A percentile compares a stretch with the other conserved stretches of the same genome.
These are phyloP conservation scores for Alternaria novae-zelandiae DNA, from an alignment of 2,329 filamentous ascomycete genomes.

Conservation along the genomic window DNA sequence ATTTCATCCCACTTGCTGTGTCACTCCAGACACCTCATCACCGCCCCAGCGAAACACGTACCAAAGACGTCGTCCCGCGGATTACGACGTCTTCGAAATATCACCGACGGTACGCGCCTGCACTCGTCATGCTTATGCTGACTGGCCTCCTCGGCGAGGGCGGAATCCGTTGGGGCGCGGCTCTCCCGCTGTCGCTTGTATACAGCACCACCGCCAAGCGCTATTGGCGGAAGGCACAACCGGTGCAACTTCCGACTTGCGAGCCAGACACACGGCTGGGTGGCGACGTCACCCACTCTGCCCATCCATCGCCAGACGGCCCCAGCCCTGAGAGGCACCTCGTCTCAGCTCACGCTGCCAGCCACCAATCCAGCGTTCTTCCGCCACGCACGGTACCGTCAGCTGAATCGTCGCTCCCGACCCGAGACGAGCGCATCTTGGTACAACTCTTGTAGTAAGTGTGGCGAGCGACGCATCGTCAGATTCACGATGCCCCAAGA, in stretches of 20 bases:
- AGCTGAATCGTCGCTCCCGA: conserved; percentile 4
- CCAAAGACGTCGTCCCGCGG: neutral
- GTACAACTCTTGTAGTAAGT: conserved; percentile 22
- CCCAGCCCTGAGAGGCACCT: neutral
- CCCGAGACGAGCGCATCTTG: neutral
- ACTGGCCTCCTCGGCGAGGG: conserved; percentile 6
- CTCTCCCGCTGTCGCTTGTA: conserved; percentile 19
- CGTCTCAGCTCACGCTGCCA: neutral
- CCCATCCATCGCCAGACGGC: neutral
- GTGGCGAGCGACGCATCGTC: conserved; percentile 22
- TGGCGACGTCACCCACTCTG: conserved; percentile 19
- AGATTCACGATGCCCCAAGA: conserved; percentile 8
- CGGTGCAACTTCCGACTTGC: conserved; percentile 18
- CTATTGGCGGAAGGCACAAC: conserved; percentile 14
- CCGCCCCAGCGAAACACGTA: conserved; percentile 4
- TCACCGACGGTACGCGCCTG: conserved; percentile 3
- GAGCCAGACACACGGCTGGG: neutral
- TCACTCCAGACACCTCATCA: conserved; percentile 11
- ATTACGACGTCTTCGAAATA: neutral
- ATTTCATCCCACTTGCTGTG: conserved; percentile 20
- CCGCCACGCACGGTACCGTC: neutral
- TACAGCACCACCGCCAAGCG: conserved; percentile 19
- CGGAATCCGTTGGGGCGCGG: conserved; percentile 17
- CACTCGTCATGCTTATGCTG: conserved; percentile 14
- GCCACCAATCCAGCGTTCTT: neutral